Evolutionary conservation across 257 asterid species (phyloP).

Genomic region (Lavandula angustifolia): DNA sequence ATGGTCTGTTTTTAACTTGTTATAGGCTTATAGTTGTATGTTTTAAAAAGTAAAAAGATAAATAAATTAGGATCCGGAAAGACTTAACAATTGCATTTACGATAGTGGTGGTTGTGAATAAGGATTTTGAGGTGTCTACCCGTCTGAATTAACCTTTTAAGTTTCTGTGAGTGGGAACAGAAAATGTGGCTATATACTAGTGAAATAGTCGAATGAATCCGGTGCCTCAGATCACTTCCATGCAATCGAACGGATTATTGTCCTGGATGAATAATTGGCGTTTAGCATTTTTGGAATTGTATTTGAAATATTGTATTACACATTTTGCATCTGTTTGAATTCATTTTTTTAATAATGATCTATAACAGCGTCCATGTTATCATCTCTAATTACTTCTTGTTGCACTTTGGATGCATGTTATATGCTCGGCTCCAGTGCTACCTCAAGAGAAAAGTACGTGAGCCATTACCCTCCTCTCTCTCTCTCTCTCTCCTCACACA

Average conservation of each 20-base stretch:
- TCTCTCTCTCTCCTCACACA: constrained; percentile 21
- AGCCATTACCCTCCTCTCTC: constrained; percentile 19
- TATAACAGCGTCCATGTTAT: constrained; percentile 25
- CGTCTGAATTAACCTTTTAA: not conserved
- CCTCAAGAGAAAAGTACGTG: constrained; percentile 89
- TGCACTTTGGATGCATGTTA: constrained; percentile 53
- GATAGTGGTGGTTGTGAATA: not conserved
- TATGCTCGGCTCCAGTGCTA: constrained; percentile 66
- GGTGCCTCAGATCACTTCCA: not conserved
- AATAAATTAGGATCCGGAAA: not conserved
- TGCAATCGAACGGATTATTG: not conserved
- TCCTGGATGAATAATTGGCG: constrained; percentile 22
- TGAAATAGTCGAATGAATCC: not conserved
- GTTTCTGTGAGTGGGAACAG: constrained; percentile 11
- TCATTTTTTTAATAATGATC: constrained; percentile 26
- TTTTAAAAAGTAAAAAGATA: constrained; percentile 15
- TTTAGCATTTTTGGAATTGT: constrained; percentile 22
- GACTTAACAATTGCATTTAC: not conserved
- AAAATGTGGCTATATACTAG: not conserved
- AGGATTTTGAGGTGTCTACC: not conserved
- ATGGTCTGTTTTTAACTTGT: constrained; percentile 4
- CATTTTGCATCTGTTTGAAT: constrained; percentile 7
- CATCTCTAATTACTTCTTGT: constrained; percentile 37
- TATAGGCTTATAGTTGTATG: constrained; percentile 12
- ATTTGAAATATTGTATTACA: not conserved